Base-by-base conservation (phyloP, 352 stramenopile genomes). In the Phytophthora melonis region DNA sequence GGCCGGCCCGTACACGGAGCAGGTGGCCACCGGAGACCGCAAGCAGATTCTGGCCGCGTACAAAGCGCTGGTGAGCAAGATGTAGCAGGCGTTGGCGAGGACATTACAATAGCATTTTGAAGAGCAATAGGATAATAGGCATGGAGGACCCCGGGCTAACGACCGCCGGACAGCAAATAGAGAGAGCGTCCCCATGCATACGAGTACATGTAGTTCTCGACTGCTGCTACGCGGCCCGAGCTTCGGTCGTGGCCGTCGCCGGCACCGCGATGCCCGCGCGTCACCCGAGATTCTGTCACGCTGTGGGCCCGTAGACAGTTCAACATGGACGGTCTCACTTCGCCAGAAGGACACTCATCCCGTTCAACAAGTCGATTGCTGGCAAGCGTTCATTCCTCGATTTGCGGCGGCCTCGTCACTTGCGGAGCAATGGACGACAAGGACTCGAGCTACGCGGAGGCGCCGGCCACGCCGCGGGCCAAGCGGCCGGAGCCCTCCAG, bases 31-130 rank as follows among this genome's bases (percentile, higher is more conserved):
- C 0, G 83, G 80, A 60, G 79, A 95, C 70, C 82, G 85, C 54
- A 88, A 92, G 72, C 72, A 80, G 43, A 93, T 93, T 50, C 67
- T 84, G 45, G 77, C 70, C 39, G 80, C 80, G 56, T 95, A 93
- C 75, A 93, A 93, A 71, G 75, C 79, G 47, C 72, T 95, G 47
- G 80, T 92, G 59, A 77, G 75, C 30, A 75, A 82, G 27, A 87
- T 91, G 78, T 81, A 69, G 54, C 64, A 72, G 61, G 41, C 39
- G 13, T 13, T 32, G 59, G 21, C 45, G 23, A 41, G 30, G 21
- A 68, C 50, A 61, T 69, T 32, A 54, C 63, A 58, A 60, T 58
- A 73, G 43, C 59, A 39, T 68, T 73, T 73, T 73, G 66, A 53
- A 13, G 36, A 68, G 59, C 55, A 70, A 60, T 69, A 66, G 56